A percentile compares a stretch with the other conserved stretches of the same genome.
These are phyloP conservation scores for Bonia amplexicaulis DNA, from an alignment of 176 grass and related monocot species.

Conservation along the genomic window DNA sequence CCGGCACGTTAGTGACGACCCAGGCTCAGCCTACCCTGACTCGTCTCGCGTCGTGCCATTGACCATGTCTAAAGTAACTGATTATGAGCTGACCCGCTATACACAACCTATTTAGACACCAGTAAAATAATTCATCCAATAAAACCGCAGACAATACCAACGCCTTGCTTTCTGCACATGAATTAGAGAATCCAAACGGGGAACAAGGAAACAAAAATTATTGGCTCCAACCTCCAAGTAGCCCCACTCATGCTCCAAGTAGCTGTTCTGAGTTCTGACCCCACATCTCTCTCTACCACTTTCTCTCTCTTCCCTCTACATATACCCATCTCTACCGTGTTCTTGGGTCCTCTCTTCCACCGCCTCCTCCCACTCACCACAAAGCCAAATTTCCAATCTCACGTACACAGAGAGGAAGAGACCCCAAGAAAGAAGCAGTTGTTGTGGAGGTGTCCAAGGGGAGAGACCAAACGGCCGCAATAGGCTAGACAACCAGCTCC, in stretches of 20 bases:
- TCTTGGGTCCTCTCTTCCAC: constrained; percentile 41
- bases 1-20: too few species aligned
- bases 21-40: too few species aligned
- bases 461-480: constrained; percentile 2
- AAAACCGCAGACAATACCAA: not conserved
- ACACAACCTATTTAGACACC: too few species aligned
- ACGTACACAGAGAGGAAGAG: not conserved
- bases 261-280: constrained; percentile 30
- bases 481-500: constrained; percentile 31
- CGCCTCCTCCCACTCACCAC: not conserved
- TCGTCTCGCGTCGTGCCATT: too few species aligned
- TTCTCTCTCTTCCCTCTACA: constrained; percentile 19
- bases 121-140: not conserved
- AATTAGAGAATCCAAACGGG: constrained; percentile 36
- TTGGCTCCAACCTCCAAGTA: constrained; percentile 39
- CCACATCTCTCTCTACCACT: constrained; percentile 23
- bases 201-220: constrained; percentile 47
- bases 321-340: constrained; percentile 21
- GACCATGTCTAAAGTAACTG: too few species aligned
- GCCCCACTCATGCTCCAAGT: constrained; percentile 40
- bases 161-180: constrained; percentile 3
- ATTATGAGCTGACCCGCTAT: fast-evolving
- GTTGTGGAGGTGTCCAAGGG: constrained; percentile 1
- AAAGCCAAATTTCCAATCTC: constrained; percentile 10
- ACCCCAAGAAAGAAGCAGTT: not conserved